Conservation (phyloP, 2,329 filamentous ascomycete genomes). For the Cucurbitaria berberidis region DNA sequence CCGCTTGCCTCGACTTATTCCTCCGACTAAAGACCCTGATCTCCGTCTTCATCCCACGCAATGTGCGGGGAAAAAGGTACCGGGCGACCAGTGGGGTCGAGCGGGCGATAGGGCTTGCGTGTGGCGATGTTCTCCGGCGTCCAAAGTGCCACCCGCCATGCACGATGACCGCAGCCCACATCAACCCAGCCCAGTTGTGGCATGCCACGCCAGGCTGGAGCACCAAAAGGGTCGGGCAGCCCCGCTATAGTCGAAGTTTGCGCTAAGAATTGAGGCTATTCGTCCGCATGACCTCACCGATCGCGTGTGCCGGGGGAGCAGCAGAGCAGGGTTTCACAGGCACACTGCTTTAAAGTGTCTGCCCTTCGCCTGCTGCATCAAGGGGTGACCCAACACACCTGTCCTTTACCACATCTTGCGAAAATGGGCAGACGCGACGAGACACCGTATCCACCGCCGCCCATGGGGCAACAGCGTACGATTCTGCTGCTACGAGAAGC, state of each 20-base stretch:
- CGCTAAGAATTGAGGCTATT: slow-evolving; percentile 13
- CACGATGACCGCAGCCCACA: slow-evolving; percentile 23
- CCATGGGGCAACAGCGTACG: slow-evolving; percentile 24
- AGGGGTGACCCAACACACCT: not conserved
- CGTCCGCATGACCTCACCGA: slow-evolving; percentile 24
- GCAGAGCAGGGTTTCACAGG: slow-evolving; percentile 7
- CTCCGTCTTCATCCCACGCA: not conserved
- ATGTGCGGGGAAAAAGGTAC: slow-evolving; percentile 2
- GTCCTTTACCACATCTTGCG: not conserved
- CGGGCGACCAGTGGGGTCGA: slow-evolving; percentile 1
- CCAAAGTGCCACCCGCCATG: slow-evolving; percentile 8
- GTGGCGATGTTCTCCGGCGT: not conserved
- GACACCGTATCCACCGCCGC: slow-evolving; percentile 22
- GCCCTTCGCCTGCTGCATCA: slow-evolving; percentile 10
- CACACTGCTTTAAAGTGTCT: slow-evolving; percentile 20
- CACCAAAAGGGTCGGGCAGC: slow-evolving; percentile 15
- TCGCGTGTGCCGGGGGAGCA: slow-evolving; percentile 12
- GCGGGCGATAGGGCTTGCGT: not conserved
- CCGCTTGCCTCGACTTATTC: not conserved
- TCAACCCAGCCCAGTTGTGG: slow-evolving; percentile 19
- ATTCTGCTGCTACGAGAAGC: not conserved
- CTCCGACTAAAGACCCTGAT: not conserved
- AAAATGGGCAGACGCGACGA: slow-evolving; percentile 32
- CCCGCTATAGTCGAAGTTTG: slow-evolving; percentile 11
- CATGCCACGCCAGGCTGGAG: slow-evolving; percentile 13